Percentiles rank a stretch among this genome's conserved stretches.
Conservation (phyloP, 495 filamentous ascomycete species). For the Penicillium odoratum region DNA sequence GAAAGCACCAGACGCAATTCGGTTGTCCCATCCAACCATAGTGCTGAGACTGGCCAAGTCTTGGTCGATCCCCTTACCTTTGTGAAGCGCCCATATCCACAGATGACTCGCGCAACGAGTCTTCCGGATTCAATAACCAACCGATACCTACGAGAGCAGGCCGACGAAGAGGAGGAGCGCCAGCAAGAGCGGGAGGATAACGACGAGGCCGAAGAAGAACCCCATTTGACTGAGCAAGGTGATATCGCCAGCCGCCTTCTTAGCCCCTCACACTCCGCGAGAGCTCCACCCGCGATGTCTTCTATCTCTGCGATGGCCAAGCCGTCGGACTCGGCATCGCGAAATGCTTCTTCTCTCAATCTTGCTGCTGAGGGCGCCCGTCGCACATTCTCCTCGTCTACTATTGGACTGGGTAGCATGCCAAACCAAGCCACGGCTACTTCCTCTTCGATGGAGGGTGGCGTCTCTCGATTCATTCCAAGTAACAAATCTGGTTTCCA, state of each 20-base stretch:
- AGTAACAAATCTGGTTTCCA: constrained; percentile 35
- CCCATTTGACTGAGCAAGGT: constrained; percentile 25
- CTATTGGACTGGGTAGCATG: constrained; percentile 26
- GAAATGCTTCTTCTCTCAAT: constrained; percentile 40
- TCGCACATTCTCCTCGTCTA: constrained; percentile 34
- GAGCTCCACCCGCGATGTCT: constrained; percentile 50
- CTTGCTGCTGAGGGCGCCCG: constrained; percentile 38
- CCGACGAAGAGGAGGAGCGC: constrained; percentile 22
- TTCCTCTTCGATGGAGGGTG: constrained; percentile 51
- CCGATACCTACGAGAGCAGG: constrained; percentile 29
- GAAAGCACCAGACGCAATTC: constrained; percentile 50
- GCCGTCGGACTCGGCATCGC: constrained; percentile 36
- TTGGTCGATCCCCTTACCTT: constrained; percentile 50
- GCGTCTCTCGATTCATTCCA: constrained; percentile 47
- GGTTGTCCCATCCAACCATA: constrained; percentile 42
- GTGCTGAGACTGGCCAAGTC: constrained; percentile 39
- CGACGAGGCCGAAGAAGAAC: constrained; percentile 8
- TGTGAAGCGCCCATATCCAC: constrained; percentile 49
- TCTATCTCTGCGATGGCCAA: constrained; percentile 49
- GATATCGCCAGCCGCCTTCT: constrained; percentile 44
- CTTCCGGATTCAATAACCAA: constrained; percentile 45
- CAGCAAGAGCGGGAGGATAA: constrained; percentile 24
- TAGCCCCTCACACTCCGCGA: constrained; percentile 43
- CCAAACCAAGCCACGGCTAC: constrained; percentile 36
- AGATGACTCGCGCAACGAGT: constrained; percentile 45